phyloP scores from a whole-genome alignment of 306 rosid genomes.

The Albizia julibrissin region DNA sequence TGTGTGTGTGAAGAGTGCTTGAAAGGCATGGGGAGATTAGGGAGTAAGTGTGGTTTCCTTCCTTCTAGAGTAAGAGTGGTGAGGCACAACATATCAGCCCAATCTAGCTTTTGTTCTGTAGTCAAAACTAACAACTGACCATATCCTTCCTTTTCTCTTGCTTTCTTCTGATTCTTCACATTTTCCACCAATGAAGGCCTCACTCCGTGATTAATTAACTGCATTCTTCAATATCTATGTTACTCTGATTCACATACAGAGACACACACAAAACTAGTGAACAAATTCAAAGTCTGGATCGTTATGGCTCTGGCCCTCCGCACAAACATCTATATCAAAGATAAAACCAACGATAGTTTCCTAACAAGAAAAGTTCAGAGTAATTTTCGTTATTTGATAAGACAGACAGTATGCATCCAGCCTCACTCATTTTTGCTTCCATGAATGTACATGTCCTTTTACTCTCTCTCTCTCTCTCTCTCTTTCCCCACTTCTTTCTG shows the following conservation, averaged over 20 bases:
- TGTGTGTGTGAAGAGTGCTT: constrained; percentile 26
- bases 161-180: constrained; percentile 43
- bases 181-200: constrained; percentile 38
- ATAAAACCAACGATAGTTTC: too few relatives aligned
- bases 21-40: constrained; percentile 39
- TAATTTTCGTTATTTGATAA: too few relatives aligned
- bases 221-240: not conserved
- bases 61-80: constrained; percentile 26
- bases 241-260: not conserved
- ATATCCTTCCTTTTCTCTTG: constrained; percentile 46
- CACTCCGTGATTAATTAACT: constrained; percentile 45
- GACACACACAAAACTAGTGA: too few relatives aligned
- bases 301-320: too few relatives aligned
- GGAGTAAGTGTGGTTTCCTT: constrained; percentile 52
- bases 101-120: constrained; percentile 53
- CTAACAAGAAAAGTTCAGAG: too few relatives aligned
- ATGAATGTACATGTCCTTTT: not conserved
- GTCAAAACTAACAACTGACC: constrained; percentile 50
- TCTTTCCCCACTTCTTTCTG: not conserved
- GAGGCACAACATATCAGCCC: constrained; percentile 45
- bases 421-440: not conserved
- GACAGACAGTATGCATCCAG: not conserved
- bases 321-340: too few relatives aligned
- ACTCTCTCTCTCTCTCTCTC: not conserved
- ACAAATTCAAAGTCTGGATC: too few relatives aligned